Evolutionary conservation across 2,329 filamentous ascomycete species (phyloP).

Genomic region (Rutstroemia sp.): DNA sequence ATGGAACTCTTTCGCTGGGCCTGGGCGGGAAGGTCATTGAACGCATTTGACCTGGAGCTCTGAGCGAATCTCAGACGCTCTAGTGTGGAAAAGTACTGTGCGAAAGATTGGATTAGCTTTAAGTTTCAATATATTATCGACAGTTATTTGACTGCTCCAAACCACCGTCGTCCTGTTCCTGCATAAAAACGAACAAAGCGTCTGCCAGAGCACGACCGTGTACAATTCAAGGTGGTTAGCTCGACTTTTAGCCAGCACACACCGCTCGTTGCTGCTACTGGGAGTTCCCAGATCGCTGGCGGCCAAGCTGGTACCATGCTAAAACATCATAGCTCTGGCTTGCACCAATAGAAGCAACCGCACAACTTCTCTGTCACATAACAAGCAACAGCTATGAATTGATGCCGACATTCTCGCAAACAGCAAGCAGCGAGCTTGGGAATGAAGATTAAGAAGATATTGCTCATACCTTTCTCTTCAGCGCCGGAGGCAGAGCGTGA

Average conservation of each 20-base stretch:
- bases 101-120: slow-evolving; percentile 5
- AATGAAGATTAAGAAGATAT: slow-evolving; percentile 1
- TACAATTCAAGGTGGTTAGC: neutral
- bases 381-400: neutral
- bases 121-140: neutral
- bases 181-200: slow-evolving; percentile 10
- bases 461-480: slow-evolving; percentile 42
- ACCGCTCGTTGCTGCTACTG: slow-evolving; percentile 2
- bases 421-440: neutral
- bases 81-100: slow-evolving; percentile 64
- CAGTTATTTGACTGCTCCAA: neutral
- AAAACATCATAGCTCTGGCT: slow-evolving; percentile 1
- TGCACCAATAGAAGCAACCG: neutral
- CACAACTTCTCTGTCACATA: neutral
- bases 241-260: neutral
- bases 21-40: slow-evolving; percentile 26
- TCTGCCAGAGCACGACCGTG: slow-evolving; percentile 3
- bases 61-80: slow-evolving; percentile 63
- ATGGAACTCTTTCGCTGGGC: slow-evolving; percentile 19
- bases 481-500: slow-evolving; percentile 41
- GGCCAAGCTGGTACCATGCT: neutral
- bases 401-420: neutral
- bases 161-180: slow-evolving; percentile 2
- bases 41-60: slow-evolving; percentile 31
- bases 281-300: slow-evolving; percentile 1